These are phyloP conservation scores for Parmelia sp. DNA, from an alignment of 495 filamentous ascomycete species.

Conservation along the genomic window DNA sequence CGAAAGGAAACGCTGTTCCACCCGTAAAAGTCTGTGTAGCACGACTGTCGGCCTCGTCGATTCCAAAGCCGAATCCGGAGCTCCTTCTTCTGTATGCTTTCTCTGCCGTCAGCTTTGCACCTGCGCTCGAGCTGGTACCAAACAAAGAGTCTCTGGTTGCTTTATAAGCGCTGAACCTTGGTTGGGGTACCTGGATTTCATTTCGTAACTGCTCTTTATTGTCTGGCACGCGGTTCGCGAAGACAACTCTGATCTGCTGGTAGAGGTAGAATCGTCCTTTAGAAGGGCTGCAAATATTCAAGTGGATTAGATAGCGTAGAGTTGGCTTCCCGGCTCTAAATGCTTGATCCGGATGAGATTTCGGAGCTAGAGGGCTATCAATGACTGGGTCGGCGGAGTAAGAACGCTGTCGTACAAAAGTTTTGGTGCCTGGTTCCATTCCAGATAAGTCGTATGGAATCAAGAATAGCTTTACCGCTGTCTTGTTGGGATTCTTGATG, in stretches of 20 bases:
- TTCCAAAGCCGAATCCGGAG: constrained; percentile 44
- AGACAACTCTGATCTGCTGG: constrained; percentile 88
- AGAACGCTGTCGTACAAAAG: constrained; percentile 90
- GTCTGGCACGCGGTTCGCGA: constrained; percentile 95
- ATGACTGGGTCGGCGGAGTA: constrained; percentile 86
- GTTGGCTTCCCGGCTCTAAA: constrained; percentile 60
- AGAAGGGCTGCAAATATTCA: constrained; percentile 86
- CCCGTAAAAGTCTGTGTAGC: constrained; percentile 4
- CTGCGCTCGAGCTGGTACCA: constrained; percentile 28
- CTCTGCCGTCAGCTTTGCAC: constrained; percentile 44
- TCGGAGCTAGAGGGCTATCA: constrained; percentile 50
- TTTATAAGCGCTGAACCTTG: constrained; percentile 80
- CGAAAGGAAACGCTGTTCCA: constrained; percentile 12
- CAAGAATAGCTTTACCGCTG: constrained; percentile 89
- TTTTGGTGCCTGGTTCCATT: constrained; percentile 93
- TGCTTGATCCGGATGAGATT: constrained; percentile 37
- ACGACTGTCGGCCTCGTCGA: constrained; percentile 21
- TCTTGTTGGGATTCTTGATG: constrained; percentile 95
- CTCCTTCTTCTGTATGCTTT: constrained; percentile 53
- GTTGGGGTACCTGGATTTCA: constrained; percentile 84
- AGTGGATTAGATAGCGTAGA: constrained; percentile 84
- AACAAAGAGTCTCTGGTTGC: constrained; percentile 44
- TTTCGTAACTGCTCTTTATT: constrained; percentile 90
- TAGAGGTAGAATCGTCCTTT: constrained; percentile 84
- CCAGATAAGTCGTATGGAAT: constrained; percentile 93